These are phyloP conservation scores for Vicia faba DNA, from an alignment of 306 rosid species.

Conservation along the genomic window DNA sequence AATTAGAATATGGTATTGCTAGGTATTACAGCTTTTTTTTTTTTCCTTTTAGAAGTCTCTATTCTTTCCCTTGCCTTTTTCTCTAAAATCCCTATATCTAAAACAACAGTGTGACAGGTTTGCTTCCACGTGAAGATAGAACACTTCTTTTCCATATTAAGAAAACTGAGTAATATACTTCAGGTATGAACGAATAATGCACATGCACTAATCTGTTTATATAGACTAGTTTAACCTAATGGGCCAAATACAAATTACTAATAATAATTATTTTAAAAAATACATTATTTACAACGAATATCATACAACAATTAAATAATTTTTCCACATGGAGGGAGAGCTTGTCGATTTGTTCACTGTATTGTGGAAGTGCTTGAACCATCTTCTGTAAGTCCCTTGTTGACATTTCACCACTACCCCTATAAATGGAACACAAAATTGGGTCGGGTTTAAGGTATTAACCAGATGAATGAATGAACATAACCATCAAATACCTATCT, in stretches of 20 bases:
- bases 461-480: conserved; percentile 27
- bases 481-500: conserved; percentile 25
- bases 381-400: conserved; percentile 95
- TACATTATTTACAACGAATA: background rate
- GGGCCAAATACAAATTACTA: too few relatives aligned
- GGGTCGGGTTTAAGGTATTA: conserved; percentile 16
- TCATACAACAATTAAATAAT: conserved; percentile 19
- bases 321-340: conserved; percentile 82
- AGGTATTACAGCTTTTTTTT: background rate
- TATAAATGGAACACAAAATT: conserved; percentile 45
- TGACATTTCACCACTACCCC: conserved; percentile 80
- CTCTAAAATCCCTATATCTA: background rate
- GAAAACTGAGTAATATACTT: too few relatives aligned
- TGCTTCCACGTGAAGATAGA: conserved; percentile 27
- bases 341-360: conserved; percentile 99
- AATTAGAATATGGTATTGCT: conserved; percentile 13
- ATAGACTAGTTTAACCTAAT: too few relatives aligned
- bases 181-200: too few relatives aligned
- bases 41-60: background rate
- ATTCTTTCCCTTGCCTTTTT: background rate
- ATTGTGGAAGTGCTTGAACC: conserved; percentile 99
- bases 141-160: background rate
- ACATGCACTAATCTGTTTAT: too few relatives aligned
- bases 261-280: too few relatives aligned
- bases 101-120: conserved; percentile 17